A percentile compares a stretch with the other conserved stretches of the same genome.
These are phyloP conservation scores for Picocystis salinarum DNA, from an alignment of 139 green algal species.

Conservation along the genomic window DNA sequence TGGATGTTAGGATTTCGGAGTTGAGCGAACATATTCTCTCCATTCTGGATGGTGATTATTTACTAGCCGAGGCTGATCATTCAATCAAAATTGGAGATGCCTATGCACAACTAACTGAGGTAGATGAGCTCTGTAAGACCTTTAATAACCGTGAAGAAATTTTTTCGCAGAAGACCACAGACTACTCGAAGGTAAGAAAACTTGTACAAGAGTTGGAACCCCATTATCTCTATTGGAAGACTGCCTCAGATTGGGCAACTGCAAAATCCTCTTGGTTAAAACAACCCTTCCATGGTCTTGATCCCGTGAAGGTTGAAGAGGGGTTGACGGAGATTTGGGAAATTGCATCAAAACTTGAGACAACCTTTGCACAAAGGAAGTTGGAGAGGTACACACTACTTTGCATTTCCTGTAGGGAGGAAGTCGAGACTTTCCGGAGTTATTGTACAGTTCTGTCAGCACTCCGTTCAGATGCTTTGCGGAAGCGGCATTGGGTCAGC, in stretches of 20 bases:
- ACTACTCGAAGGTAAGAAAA: constrained; percentile 38
- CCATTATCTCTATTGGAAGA: constrained; percentile 54
- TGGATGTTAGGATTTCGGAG: no score
- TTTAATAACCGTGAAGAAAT: constrained; percentile 31
- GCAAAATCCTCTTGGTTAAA: constrained; percentile 34
- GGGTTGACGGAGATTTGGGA: no score
- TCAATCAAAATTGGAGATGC: no score
- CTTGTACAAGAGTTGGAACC: constrained; percentile 49
- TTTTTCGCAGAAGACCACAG: constrained; percentile 28
- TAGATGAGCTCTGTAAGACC: neutral
- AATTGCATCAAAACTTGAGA: no score
- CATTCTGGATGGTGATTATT: no score
- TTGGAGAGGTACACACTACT: no score
- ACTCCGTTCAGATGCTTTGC: constrained; percentile 32
- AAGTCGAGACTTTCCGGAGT: constrained; percentile 31
- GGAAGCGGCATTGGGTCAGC: constrained; percentile 50
- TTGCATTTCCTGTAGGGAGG: no score
- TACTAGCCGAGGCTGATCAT: no score
- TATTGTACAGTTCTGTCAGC: no score
- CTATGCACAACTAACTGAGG: neutral
- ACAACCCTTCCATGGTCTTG: constrained; percentile 28
- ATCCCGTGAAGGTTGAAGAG: constrained; percentile 47
- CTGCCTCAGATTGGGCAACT: constrained; percentile 18
- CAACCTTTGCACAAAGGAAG: no score
- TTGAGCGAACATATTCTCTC: no score